Percentiles rank a stretch among this genome's conserved stretches.
Conservation (phyloP, 306 rosid species). For the Luffa acutangula region DNA sequence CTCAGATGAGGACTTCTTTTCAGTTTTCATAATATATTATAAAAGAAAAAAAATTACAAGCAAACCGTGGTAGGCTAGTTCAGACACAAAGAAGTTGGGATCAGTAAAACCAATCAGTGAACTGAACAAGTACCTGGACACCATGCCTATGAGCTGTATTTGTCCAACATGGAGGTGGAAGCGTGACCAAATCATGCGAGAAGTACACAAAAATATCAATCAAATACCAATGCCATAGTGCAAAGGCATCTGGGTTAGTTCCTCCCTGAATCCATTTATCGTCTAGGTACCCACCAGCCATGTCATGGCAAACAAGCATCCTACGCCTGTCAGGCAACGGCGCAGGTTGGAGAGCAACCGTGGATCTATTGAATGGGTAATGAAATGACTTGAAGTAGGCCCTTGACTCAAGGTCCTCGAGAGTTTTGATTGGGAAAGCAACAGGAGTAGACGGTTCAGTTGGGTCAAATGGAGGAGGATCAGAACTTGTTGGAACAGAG, state of each 20-base stretch:
- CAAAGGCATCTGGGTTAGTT: slow-evolving; percentile 54
- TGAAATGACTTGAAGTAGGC: slow-evolving; percentile 78
- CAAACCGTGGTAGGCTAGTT: background rate
- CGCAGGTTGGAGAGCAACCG: slow-evolving; percentile 29
- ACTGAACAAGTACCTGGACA: slow-evolving; percentile 49
- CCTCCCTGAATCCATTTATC: slow-evolving; percentile 97
- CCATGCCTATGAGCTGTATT: slow-evolving; percentile 77
- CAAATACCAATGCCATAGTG: slow-evolving; percentile 86
- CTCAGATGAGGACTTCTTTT: background rate
- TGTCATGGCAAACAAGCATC: slow-evolving; percentile 77
- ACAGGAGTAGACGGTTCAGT: slow-evolving; percentile 49
- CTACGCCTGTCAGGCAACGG: slow-evolving; percentile 59
- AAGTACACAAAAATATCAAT: slow-evolving; percentile 82
- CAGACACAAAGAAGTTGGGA: background rate
- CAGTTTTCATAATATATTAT: background rate
- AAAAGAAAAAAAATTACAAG: background rate
- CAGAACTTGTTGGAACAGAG: background rate
- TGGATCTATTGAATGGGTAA: slow-evolving; percentile 66
- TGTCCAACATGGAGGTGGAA: slow-evolving; percentile 88
- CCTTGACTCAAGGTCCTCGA: slow-evolving; percentile 51
- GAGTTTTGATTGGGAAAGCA: slow-evolving; percentile 82
- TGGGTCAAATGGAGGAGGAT: slow-evolving; percentile 46
- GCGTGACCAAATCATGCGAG: slow-evolving; percentile 68
- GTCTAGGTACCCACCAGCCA: slow-evolving; percentile 77
- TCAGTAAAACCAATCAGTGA: background rate